Conservation (phyloP, 192 early-diverging fungal genomes). For the Funneliformis mosseae region DNA sequence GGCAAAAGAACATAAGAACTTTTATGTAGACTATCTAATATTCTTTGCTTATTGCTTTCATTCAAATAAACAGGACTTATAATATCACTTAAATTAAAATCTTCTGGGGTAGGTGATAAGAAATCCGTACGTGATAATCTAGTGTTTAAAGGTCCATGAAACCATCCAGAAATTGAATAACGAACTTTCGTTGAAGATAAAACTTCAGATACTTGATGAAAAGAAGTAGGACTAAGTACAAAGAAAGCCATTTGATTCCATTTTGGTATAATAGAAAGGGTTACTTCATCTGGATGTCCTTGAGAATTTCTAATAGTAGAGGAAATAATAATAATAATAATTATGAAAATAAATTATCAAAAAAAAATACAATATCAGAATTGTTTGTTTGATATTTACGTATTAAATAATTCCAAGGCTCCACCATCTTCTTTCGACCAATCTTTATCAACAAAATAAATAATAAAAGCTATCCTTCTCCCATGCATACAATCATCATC, state of each 20-base stretch:
- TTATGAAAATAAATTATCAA: not conserved
- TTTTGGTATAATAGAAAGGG: slow-evolving; percentile 50
- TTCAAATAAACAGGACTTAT: slow-evolving; percentile 54
- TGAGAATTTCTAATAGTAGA: slow-evolving; percentile 40
- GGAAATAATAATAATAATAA: not conserved
- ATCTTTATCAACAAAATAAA: slow-evolving; percentile 68
- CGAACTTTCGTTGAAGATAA: slow-evolving; percentile 43
- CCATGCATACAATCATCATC: slow-evolving; percentile 50
- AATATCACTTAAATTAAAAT: slow-evolving; percentile 38
- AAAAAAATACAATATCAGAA: not conserved
- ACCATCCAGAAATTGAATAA: slow-evolving; percentile 69
- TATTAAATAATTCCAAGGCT: slow-evolving; percentile 61
- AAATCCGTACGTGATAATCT: slow-evolving; percentile 29
- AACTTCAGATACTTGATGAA: slow-evolving; percentile 64
- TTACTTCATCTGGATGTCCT: slow-evolving; percentile 51
- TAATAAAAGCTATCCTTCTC: slow-evolving; percentile 71
- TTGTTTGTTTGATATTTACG: slow-evolving; percentile 35
- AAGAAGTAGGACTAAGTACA: slow-evolving; percentile 58
- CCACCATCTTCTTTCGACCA: slow-evolving; percentile 69
- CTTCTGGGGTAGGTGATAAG: slow-evolving; percentile 1
- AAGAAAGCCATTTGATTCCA: slow-evolving; percentile 65
- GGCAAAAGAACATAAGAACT: slow-evolving; percentile 46
- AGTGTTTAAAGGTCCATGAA: slow-evolving; percentile 58
- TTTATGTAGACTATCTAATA: slow-evolving; percentile 51
- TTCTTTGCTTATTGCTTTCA: slow-evolving; percentile 36